phyloP scores from a whole-genome alignment of 139 green algal genomes.

The Chlorella sp. region DNA sequence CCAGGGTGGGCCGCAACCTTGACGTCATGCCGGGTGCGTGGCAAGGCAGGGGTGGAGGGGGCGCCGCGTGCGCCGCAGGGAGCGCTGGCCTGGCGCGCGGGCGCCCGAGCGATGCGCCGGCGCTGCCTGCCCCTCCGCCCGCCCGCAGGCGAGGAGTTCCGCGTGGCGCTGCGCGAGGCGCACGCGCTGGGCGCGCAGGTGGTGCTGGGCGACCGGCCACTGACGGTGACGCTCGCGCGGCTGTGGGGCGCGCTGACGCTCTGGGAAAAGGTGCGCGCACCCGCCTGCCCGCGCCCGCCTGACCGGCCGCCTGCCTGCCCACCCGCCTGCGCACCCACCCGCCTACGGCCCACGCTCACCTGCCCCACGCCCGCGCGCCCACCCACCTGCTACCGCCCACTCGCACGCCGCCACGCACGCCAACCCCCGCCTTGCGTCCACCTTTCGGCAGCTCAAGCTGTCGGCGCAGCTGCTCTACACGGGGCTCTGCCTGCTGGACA shows the following conservation, averaged over 20 bases:
- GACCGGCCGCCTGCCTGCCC: too few relatives aligned
- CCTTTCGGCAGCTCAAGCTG: too few relatives aligned
- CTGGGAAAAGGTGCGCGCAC: conserved; percentile 55
- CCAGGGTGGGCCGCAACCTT: conserved; percentile 41
- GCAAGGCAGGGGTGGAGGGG: too few relatives aligned
- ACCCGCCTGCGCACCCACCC: too few relatives aligned
- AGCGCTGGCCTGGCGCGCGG: too few relatives aligned
- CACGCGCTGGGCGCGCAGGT: conserved; percentile 41
- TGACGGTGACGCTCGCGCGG: conserved; percentile 55
- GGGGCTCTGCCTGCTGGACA: conserved; percentile 42
- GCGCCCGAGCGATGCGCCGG: conserved; percentile 14
- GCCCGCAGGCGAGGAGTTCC: conserved; percentile 62
- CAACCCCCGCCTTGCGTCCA: too few relatives aligned
- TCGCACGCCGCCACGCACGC: too few relatives aligned
- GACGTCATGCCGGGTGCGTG: conserved; percentile 45
- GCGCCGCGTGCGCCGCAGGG: too few relatives aligned
- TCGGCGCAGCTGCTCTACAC: conserved; percentile 45
- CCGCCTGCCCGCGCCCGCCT: too few relatives aligned
- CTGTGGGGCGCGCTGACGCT: conserved; percentile 47
- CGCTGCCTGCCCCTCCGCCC: conserved; percentile 16
- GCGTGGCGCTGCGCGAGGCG: conserved; percentile 59
- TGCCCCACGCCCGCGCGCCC: too few relatives aligned
- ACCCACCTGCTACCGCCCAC: too few relatives aligned
- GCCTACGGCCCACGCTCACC: too few relatives aligned
- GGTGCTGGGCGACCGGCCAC: conserved; percentile 54